Conservation (phyloP, 176 grass and related monocot species). For the Dendrocalamus sinicus region DNA sequence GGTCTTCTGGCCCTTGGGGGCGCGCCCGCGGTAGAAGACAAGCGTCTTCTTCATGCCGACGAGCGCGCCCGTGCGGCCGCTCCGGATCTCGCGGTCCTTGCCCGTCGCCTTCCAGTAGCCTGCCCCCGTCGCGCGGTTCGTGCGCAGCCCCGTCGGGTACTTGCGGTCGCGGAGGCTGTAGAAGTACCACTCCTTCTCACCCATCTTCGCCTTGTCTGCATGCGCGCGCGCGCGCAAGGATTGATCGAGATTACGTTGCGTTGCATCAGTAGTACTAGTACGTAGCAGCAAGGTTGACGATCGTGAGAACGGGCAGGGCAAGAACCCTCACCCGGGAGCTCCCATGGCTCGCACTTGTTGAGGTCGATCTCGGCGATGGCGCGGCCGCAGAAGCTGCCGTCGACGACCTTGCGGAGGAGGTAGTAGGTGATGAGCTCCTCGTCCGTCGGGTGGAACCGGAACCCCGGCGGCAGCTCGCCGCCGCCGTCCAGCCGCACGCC, state of each 20-base stretch:
- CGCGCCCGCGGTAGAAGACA: conserved; percentile 95
- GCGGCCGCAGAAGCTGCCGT: conserved; percentile 70
- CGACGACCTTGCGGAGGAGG: conserved; percentile 80
- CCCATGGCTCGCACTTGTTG: conserved; percentile 94
- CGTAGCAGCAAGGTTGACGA: not conserved
- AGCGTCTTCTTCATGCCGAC: conserved; percentile 99
- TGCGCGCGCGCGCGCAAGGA: not conserved
- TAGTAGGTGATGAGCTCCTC: conserved; percentile 94
- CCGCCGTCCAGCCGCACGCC: conserved; percentile 42
- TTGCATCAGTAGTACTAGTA: not conserved
- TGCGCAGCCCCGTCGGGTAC: conserved; percentile 92
- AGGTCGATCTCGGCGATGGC: conserved; percentile 92
- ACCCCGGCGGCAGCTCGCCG: conserved; percentile 77
- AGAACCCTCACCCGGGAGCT: conserved; percentile 67
- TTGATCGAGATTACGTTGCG: not conserved
- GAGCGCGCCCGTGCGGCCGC: conserved; percentile 54
- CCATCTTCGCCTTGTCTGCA: conserved; percentile 77
- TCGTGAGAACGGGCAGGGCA: too few relatives aligned
- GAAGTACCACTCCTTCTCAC: conserved; percentile 98
- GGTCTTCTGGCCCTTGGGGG: conserved; percentile 90
- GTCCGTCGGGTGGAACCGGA: conserved; percentile 95
- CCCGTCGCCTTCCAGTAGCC: conserved; percentile 99
- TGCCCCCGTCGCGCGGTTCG: conserved; percentile 81
- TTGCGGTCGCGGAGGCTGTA: conserved; percentile 96
- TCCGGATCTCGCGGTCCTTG: conserved; percentile 93